Base-by-base conservation (phyloP, 202 grass and related monocot genomes). In the Schoenoplectus triqueter region DNA sequence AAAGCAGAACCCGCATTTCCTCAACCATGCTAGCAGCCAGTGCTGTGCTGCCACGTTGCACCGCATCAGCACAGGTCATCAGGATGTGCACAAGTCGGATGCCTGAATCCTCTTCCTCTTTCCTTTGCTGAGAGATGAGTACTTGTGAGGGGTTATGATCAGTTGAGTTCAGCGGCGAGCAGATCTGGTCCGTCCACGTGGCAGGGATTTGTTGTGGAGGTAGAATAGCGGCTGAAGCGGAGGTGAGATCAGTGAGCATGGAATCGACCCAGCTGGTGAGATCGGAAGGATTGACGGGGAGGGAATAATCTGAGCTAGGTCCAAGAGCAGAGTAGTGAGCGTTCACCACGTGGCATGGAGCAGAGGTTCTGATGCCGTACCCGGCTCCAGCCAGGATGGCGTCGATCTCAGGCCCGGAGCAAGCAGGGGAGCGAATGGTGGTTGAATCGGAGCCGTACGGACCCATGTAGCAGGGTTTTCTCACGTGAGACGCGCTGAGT, bases 51-150 rank as follows among this genome's bases (percentile, higher is more conserved):
- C 86, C 88, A 3, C 85, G 87, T 85, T 98, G 89, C 7, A 98
- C 69, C 6, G 91, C 88, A 14, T 94, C 93, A 2, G 93, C 96
- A 72, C 96, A 98, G 85, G 89, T 92, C 90, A 98, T 91, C 14
- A 95, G 89, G 22, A 92, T 82, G 67, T 98, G 91, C 13, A 98
- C 91, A 0, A 98, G 85, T 1, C 89, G 89, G 86, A 98, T 95
- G 44, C 90, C 95, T 0, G 89, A 88, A 69, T 86, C 95, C 92
- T 94, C 92, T 66, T 94, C 91, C 84, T 95, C 95, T 81, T 90
- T 89, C 14, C 88, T 84, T 66, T 87, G 89, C 80, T 90, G 68
- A 21, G 87, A 85, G 1, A 59, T 71, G 14, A 71, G 64, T 0
- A 10, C 48, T 40, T 85, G 73, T 64, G 84, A 84, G n/a, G 89